phyloP scores from a whole-genome alignment of 2,329 filamentous ascomycete species.

The Colletotrichum destructivum region DNA sequence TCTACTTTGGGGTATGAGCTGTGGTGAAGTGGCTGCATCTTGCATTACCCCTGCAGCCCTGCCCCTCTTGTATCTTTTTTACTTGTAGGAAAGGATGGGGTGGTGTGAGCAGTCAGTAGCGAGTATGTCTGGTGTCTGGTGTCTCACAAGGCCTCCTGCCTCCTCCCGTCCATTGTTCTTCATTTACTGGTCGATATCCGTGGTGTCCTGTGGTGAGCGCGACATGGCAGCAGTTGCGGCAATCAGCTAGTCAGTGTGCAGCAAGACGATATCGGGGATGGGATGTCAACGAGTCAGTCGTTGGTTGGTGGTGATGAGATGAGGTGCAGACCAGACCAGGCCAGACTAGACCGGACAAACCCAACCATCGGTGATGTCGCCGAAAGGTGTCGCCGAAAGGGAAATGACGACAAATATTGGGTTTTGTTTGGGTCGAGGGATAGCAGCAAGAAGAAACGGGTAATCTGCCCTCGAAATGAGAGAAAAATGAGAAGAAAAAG shows the following conservation, averaged over 20 bases:
- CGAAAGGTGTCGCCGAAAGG: neutral
- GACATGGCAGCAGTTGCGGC: too few relatives aligned
- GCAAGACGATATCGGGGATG: too few relatives aligned
- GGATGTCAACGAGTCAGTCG: neutral
- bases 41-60: conserved; percentile 39
- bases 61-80: conserved; percentile 20
- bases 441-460: neutral
- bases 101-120: conserved; percentile 18
- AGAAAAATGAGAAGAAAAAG: conserved; percentile 1
- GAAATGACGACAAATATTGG: neutral
- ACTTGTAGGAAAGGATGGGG: neutral
- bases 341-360: too few relatives aligned
- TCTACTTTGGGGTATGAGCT: conserved; percentile 33
- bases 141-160: neutral
- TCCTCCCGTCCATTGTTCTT: neutral
- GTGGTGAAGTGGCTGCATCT: conserved; percentile 29
- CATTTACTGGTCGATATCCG: neutral
- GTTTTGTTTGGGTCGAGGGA: neutral
- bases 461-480: neutral
- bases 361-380: neutral
- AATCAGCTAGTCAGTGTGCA: too few relatives aligned
- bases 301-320: neutral
- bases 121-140: conserved; percentile 15
- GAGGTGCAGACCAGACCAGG: neutral
- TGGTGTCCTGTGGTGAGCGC: neutral